phyloP scores from a whole-genome alignment of 306 rosid species.

The Malus orientalis region DNA sequence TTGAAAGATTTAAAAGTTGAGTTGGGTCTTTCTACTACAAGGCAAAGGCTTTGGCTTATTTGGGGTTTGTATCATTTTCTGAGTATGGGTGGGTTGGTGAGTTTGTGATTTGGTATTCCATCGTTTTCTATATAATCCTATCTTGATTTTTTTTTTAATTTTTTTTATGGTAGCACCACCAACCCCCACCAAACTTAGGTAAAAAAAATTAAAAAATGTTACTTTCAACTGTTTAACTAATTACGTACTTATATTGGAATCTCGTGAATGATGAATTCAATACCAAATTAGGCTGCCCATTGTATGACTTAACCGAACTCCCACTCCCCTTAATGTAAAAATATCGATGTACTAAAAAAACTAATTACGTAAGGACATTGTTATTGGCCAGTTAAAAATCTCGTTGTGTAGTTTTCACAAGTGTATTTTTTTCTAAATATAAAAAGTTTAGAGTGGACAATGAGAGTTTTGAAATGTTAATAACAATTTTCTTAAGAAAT shows the following conservation, averaged over 20 bases:
- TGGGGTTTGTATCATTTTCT: background rate
- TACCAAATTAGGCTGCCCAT: too few species aligned
- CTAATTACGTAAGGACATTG: too few species aligned
- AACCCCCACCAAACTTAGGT: background rate
- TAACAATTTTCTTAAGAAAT: too few species aligned
- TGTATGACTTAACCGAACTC: too few species aligned
- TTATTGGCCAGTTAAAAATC: too few species aligned
- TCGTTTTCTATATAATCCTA: background rate
- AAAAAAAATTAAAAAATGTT: background rate
- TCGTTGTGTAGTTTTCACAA: too few species aligned
- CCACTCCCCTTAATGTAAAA: too few species aligned
- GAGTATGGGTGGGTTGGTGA: constrained; percentile 3
- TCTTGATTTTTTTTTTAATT: background rate
- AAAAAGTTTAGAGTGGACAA: too few species aligned
- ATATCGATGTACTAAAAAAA: background rate
- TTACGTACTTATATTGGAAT: background rate
- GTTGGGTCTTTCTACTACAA: background rate
- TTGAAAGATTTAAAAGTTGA: background rate
- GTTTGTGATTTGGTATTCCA: background rate
- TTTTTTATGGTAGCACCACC: background rate
- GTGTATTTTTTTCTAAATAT: too few species aligned
- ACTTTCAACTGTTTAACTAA: background rate
- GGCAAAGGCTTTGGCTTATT: background rate
- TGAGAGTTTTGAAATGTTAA: too few species aligned
- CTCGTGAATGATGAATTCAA: too few species aligned